phyloP scores from a whole-genome alignment of 495 filamentous ascomycete genomes.

The Staphylotrichum longicolle region DNA sequence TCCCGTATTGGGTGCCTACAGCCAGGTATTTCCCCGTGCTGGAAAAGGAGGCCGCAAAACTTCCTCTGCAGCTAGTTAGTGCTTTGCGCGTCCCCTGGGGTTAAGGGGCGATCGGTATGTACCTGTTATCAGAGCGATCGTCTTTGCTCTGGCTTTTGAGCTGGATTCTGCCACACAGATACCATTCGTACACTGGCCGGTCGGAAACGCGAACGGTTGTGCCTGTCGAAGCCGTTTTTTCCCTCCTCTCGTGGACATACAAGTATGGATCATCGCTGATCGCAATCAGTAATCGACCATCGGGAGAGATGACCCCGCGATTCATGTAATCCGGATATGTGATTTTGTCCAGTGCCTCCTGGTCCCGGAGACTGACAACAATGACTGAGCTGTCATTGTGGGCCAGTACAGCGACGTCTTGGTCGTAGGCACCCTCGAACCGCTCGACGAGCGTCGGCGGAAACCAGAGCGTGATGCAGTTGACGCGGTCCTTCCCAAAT shows the following conservation, averaged over 20 bases:
- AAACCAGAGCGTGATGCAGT: slow-evolving; percentile 57
- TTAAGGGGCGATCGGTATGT: not conserved
- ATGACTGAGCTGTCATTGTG: slow-evolving; percentile 90
- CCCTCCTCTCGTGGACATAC: slow-evolving; percentile 65
- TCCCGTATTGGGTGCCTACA: slow-evolving; percentile 57
- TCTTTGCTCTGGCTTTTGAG: slow-evolving; percentile 49
- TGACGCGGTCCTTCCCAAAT: slow-evolving; percentile 51
- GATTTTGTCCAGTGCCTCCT: slow-evolving; percentile 59
- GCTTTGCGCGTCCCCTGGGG: not conserved
- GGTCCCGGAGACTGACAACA: slow-evolving; percentile 62
- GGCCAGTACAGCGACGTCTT: slow-evolving; percentile 49
- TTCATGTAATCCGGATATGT: slow-evolving; percentile 81
- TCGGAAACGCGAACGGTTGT: slow-evolving; percentile 13
- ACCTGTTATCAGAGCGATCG: slow-evolving; percentile 45
- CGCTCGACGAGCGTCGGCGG: slow-evolving; percentile 31
- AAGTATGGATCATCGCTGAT: slow-evolving; percentile 81
- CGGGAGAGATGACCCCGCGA: slow-evolving; percentile 86
- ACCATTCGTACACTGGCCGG: slow-evolving; percentile 41
- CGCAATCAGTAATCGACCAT: slow-evolving; percentile 74
- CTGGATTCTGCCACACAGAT: slow-evolving; percentile 40
- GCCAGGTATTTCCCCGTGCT: slow-evolving; percentile 51
- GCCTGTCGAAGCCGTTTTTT: slow-evolving; percentile 18
- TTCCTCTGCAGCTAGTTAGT: slow-evolving; percentile 42
- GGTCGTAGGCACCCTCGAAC: slow-evolving; percentile 38
- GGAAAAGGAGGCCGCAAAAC: slow-evolving; percentile 56